Conservation (phyloP, 2,329 filamentous ascomycete species). For the Fragosphaeria purpurea region DNA sequence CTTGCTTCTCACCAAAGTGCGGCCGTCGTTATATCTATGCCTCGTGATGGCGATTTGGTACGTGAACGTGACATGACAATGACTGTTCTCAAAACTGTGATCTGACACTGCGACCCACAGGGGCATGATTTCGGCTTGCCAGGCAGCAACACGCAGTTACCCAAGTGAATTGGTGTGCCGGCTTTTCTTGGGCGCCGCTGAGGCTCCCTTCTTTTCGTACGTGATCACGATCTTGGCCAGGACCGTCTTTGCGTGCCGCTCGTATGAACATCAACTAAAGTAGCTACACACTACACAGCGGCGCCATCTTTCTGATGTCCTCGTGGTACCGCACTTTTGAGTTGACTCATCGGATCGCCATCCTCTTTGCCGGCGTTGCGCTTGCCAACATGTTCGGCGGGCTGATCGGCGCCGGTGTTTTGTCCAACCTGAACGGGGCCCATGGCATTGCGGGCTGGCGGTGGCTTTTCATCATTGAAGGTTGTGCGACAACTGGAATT, state of each 20-base stretch:
- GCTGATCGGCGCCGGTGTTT: slow-evolving; percentile 37
- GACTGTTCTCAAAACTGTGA: too few relatives aligned
- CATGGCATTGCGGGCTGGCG: slow-evolving; percentile 8
- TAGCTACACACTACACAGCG: too few relatives aligned
- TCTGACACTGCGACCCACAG: too few relatives aligned
- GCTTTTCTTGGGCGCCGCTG: background rate
- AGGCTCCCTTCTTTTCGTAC: background rate
- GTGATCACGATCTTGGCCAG: background rate
- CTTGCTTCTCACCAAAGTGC: slow-evolving; percentile 32
- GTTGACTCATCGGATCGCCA: slow-evolving; percentile 35
- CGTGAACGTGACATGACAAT: too few relatives aligned
- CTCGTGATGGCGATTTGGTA: too few relatives aligned
- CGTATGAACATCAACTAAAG: too few relatives aligned
- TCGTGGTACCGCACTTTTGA: slow-evolving; percentile 35
- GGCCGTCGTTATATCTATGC: background rate
- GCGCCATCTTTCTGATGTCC: slow-evolving; percentile 26
- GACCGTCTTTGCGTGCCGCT: too few relatives aligned
- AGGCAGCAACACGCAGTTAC: slow-evolving; percentile 15
- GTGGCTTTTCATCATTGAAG: slow-evolving; percentile 22
- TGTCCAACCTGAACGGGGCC: slow-evolving; percentile 27
- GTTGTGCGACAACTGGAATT: background rate
- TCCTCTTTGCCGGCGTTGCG: slow-evolving; percentile 30
- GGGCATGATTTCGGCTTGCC: too few relatives aligned
- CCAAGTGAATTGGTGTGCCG: slow-evolving; percentile 19
- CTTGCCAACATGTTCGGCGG: slow-evolving; percentile 43